Evolutionary conservation across 192 early-diverging fungal genomes (phyloP), one percentile per base, ranked within the genome.

Genomic region (Backusella australiensis): DNA sequence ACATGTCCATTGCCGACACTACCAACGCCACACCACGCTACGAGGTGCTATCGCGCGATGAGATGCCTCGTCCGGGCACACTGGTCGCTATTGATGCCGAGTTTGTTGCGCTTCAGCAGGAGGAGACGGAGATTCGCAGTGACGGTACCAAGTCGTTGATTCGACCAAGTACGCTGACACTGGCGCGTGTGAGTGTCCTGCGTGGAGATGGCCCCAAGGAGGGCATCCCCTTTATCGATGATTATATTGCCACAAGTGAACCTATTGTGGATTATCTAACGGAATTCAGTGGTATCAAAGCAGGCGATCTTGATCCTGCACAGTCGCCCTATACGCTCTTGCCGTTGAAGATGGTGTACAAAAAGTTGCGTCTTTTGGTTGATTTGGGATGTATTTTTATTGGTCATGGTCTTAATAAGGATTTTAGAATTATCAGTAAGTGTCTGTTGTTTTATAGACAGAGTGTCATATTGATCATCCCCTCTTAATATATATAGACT

Each of bases 401-500:
- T 49, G 98, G 98, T 0, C 98, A 99, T 71, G 97, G 96, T 1
- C 82, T 99, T 42, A 93, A 93, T 59, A 96, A 97, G 71, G 98
- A 99, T 82, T 98, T 97, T 76, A 90, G 98, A 26, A 96, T 94
- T 34, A 96, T 97, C 67, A 97, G 94, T 94, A 85, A 81, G 88
- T 81, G 26, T n/a, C 29, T 68, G 6, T 34, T 38, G 52, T 11
- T 35, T 19, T 44, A 9, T 23, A 32, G 1, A 67, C 66, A 6
- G 56, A 19, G 38, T 39, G 11, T 39, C 9, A 52, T 41, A 29
- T 53, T 56, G 46, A 67, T n/a, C 32, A 32, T 32, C 32, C 32
- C 41, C 56, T 66, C 2, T 36, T 73, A 38, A 32, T 59, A 23
- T 56, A 29, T 19, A 67, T 77, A 94, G 93, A 98, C 80, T 94